Percentiles rank a stretch among this genome's conserved stretches.
Conservation (phyloP, 1,284 basidiomycete genomes). For the Volvariella volvacea region DNA sequence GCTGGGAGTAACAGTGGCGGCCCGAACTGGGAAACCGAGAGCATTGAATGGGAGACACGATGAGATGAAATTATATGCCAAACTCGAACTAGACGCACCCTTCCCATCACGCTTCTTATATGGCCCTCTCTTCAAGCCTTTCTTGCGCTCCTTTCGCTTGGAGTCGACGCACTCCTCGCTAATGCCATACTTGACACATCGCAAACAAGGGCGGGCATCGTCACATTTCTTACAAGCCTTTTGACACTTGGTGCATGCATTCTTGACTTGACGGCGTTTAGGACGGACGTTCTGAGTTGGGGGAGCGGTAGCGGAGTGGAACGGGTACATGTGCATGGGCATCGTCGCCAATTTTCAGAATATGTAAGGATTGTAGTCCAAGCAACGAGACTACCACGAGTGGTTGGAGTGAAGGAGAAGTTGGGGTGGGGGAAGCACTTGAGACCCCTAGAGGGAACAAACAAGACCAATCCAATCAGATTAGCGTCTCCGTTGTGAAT, state of each 20-base stretch:
- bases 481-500: too few relatives aligned
- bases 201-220: constrained; percentile 78
- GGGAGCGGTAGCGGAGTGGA: constrained; percentile 39
- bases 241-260: constrained; percentile 84
- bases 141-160: constrained; percentile 78
- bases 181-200: constrained; percentile 81
- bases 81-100: constrained; percentile 38
- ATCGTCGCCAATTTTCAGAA: constrained; percentile 18
- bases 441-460: too few relatives aligned
- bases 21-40: constrained; percentile 1
- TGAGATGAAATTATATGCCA: constrained; percentile 10
- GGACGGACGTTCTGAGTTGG: constrained; percentile 41
- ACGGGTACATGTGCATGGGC: constrained; percentile 64
- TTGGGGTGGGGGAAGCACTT: constrained; percentile 11
- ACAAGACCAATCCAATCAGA: too few relatives aligned
- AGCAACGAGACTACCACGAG: too few relatives aligned
- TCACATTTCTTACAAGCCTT: constrained; percentile 91
- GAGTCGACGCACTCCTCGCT: constrained; percentile 77
- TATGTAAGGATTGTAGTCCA: too few relatives aligned
- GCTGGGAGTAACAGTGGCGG: too few relatives aligned
- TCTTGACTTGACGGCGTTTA: constrained; percentile 86
- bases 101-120: constrained; percentile 91
- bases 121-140: constrained; percentile 82
- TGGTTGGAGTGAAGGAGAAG: constrained; percentile 17
- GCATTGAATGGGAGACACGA: constrained; percentile 14